Evolutionary conservation across 2,329 filamentous ascomycete species (phyloP).

Genomic region (Trichoderma sp.): DNA sequence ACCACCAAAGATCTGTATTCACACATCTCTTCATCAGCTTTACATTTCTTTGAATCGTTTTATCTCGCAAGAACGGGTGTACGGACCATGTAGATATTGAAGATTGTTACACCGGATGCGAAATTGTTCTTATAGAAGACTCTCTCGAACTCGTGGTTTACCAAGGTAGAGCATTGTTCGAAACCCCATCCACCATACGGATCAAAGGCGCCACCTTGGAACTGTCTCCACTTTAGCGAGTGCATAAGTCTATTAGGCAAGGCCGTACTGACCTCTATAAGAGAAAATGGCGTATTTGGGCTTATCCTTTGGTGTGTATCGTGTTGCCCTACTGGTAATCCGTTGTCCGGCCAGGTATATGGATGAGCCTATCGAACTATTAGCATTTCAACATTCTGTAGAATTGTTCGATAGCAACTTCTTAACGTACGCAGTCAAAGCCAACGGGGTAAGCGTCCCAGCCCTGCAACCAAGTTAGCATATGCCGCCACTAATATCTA

Average conservation of each 20-base stretch:
- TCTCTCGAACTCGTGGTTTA: conserved; percentile 73
- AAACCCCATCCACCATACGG: conserved; percentile 74
- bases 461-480: conserved; percentile 28
- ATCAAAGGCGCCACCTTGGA: conserved; percentile 72
- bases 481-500: neutral
- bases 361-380: conserved; percentile 37
- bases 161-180: conserved; percentile 63
- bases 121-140: conserved; percentile 80
- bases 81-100: conserved; percentile 73
- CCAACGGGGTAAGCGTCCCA: conserved; percentile 47
- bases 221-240: conserved; percentile 42
- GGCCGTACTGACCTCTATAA: conserved; percentile 53
- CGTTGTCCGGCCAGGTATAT: conserved; percentile 58
- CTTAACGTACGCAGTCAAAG: conserved; percentile 45
- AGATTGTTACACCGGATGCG: conserved; percentile 64
- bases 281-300: conserved; percentile 64
- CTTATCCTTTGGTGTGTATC: conserved; percentile 50
- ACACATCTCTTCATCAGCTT: neutral
- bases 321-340: conserved; percentile 56
- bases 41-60: too few species aligned
- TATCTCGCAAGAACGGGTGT: neutral
- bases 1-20: conserved; percentile 65
- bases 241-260: conserved; percentile 2
- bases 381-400: neutral
- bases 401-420: neutral